Evolutionary conservation across 1,284 basidiomycete species (phyloP), one percentile per base, ranked within the genome.

Genomic region (Trametes pubescens): DNA sequence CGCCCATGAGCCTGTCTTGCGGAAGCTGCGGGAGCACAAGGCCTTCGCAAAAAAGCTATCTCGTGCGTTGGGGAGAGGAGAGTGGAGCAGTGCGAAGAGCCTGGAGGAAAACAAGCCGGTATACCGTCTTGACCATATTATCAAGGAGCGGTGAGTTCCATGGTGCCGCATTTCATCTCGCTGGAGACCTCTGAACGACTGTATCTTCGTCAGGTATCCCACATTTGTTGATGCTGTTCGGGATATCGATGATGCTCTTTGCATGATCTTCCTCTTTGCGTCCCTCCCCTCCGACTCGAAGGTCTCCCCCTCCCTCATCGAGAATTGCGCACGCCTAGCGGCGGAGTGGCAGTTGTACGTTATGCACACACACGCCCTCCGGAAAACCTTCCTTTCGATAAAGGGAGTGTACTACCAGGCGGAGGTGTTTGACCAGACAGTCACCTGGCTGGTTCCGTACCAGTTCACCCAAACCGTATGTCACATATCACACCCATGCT

Each of bases 351-450:
- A 98, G 77, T 82, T 98, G 46, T 99, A 97, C 80, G 86, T 98
- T 54, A 96, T 99, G 88, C 93, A 95, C 74, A 90, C 94, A 0
- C 86, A 86, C 71, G 86, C 92, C 10, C 84, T 99, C 46, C 88
- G 93, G 64, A 98, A 98, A 79, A 88, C 93, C 35, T 99, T 99
- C 81, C 84, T 99, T 62, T 97, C 95, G 56, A 98, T 99, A 79
- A 99, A 99, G 80, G 98, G 98, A 51, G 89, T 99, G 63, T 99
- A 99, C 80, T 99, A 98, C 80, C 97, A 99, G 79, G 96, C 95
- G 14, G 94, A 98, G 75, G 86, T 99, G 34, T 88, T 94, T 82
- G 96, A 95, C 69, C 94, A 99, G 79, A 90, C 85, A 35, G 86
- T 98, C 56, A 96, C 96, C 54, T 99, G 98, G 98, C 88, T 99